phyloP scores from a whole-genome alignment of 2,329 filamentous ascomycete genomes.

The Xylariaceae sp. region DNA sequence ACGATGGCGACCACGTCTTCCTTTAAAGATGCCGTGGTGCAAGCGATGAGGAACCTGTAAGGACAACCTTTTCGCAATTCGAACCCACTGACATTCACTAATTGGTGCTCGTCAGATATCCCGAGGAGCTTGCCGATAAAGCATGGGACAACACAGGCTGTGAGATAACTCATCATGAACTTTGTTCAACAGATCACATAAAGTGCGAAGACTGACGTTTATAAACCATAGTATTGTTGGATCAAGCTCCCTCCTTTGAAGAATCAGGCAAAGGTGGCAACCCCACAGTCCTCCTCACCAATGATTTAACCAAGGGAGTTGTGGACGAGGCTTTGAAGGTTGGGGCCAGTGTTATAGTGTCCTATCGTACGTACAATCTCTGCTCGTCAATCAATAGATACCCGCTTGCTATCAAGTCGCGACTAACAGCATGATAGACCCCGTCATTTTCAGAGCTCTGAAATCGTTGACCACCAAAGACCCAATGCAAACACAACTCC shows the following conservation, averaged over 20 bases:
- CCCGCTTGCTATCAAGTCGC: background rate
- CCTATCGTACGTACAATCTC: slow-evolving; percentile 63
- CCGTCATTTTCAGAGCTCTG: slow-evolving; percentile 90
- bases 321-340: slow-evolving; percentile 82
- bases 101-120: slow-evolving; percentile 67
- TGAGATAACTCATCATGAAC: slow-evolving; percentile 27
- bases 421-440: slow-evolving; percentile 54
- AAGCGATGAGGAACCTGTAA: slow-evolving; percentile 75
- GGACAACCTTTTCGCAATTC: too few species aligned
- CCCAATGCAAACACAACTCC: slow-evolving; percentile 79
- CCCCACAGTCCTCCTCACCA: slow-evolving; percentile 57
- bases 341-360: slow-evolving; percentile 73
- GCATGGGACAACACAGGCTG: slow-evolving; percentile 93
- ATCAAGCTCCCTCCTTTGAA: slow-evolving; percentile 52
- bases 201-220: background rate
- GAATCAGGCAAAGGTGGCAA: slow-evolving; percentile 37
- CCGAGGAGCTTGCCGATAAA: slow-evolving; percentile 81
- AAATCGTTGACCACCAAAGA: slow-evolving; percentile 84
- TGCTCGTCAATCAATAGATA: background rate
- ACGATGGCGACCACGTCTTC: slow-evolving; percentile 23
- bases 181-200: background rate
- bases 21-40: slow-evolving; percentile 62
- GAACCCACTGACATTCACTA: too few species aligned
- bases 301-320: slow-evolving; percentile 85
- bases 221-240: slow-evolving; percentile 44